phyloP scores from a whole-genome alignment of 106 monocot genomes.

The Agapanthus africanus region DNA sequence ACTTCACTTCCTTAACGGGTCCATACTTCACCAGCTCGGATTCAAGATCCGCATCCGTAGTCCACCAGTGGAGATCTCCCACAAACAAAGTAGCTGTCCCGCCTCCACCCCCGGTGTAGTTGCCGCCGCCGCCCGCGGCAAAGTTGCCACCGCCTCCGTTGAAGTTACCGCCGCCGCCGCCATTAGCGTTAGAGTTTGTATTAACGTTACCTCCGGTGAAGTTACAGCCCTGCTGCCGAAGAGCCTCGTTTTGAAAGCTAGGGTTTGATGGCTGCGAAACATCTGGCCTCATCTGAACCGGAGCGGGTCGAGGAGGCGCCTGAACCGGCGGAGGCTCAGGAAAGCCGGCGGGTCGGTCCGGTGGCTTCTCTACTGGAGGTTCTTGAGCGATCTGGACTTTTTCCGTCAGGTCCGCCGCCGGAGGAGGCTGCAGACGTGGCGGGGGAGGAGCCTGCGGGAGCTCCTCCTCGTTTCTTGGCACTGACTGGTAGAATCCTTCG shows the following conservation, averaged over 20 bases:
- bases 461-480: slow-evolving; percentile 4
- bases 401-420: too few species aligned
- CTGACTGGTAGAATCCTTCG: slow-evolving; percentile 40
- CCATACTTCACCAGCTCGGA: slow-evolving; percentile 67
- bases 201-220: neutral
- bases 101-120: slow-evolving; percentile 10
- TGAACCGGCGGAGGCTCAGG: neutral
- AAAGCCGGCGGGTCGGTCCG: too few species aligned
- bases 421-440: slow-evolving; percentile 14
- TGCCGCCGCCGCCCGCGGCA: neutral
- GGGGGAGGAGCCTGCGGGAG: slow-evolving; percentile 4
- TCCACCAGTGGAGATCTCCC: slow-evolving; percentile 86
- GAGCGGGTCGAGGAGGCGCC: slow-evolving; percentile 8
- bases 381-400: slow-evolving; percentile 33
- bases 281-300: neutral
- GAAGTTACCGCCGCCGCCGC: slow-evolving; percentile 12
- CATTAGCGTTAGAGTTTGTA: slow-evolving; percentile 7
- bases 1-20: slow-evolving; percentile 72
- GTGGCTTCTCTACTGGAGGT: neutral
- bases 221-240: slow-evolving; percentile 6
- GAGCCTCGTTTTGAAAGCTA: too few species aligned
- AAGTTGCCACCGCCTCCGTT: slow-evolving; percentile 4
- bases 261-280: too few species aligned
- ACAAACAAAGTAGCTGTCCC: slow-evolving; percentile 49
- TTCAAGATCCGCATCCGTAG: slow-evolving; percentile 84